These are phyloP conservation scores for Debaryomycetaceae sp. DNA, from an alignment of 1,139 yeast species.

Conservation along the genomic window DNA sequence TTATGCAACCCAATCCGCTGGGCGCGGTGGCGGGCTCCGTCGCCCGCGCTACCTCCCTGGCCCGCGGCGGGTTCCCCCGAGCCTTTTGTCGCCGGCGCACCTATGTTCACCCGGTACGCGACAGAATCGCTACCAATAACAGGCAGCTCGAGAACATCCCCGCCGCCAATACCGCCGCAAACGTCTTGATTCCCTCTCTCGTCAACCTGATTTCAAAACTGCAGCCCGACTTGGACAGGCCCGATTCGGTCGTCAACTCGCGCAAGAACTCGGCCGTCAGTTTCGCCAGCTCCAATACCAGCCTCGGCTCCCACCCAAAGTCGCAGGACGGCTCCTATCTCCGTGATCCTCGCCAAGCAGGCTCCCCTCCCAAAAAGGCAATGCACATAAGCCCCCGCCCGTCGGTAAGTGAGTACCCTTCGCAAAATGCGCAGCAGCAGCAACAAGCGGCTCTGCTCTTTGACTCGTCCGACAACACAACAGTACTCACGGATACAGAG, in stretches of 20 bases:
- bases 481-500: slow-evolving; percentile 15
- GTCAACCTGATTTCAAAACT: slow-evolving; percentile 29
- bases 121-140: slow-evolving; percentile 23
- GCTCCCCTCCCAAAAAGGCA: not conserved
- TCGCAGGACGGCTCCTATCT: not conserved
- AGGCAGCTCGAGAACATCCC: slow-evolving; percentile 35
- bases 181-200: slow-evolving; percentile 36
- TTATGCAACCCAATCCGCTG: too few species aligned
- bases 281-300: slow-evolving; percentile 34
- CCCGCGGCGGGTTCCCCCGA: slow-evolving; percentile 73
- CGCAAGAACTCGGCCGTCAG: slow-evolving; percentile 39
- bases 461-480: slow-evolving; percentile 5
- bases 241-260: slow-evolving; percentile 21
- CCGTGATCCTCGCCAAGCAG: not conserved
- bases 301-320: slow-evolving; percentile 11
- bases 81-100: slow-evolving; percentile 41
- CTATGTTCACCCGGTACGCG: slow-evolving; percentile 36
- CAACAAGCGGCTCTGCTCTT: not conserved
- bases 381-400: not conserved
- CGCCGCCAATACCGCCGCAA: slow-evolving; percentile 42
- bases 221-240: slow-evolving; percentile 18
- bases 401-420: not conserved
- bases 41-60: slow-evolving; percentile 19
- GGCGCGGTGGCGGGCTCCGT: too few species aligned
- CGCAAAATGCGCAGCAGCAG: not conserved